phyloP scores from a whole-genome alignment of 306 rosid genomes.

The Psophocarpus tetragonolobus region DNA sequence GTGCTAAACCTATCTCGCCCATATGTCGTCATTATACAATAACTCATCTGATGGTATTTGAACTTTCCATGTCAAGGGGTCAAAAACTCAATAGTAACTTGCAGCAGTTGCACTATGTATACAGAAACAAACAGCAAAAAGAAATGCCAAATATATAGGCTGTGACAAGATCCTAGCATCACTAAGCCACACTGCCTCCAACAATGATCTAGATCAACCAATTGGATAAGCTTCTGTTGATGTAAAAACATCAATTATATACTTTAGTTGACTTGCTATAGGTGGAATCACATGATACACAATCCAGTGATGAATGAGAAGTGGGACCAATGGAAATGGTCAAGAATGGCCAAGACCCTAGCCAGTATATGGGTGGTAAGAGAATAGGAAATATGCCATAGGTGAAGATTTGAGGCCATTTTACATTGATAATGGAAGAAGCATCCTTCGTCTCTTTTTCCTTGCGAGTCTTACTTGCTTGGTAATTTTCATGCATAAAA shows the following conservation, averaged over 20 bases:
- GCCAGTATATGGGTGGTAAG: constrained; percentile 28
- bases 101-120: constrained; percentile 34
- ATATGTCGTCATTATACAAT: constrained; percentile 24
- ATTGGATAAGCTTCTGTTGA: constrained; percentile 37
- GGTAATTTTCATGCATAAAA: constrained; percentile 90
- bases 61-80: constrained; percentile 27
- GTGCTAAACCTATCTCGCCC: constrained; percentile 13
- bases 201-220: constrained; percentile 36
- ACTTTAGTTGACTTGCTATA: constrained; percentile 39
- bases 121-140: constrained; percentile 33
- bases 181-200: constrained; percentile 34
- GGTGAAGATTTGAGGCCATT: constrained; percentile 36
- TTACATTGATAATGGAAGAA: constrained; percentile 98
- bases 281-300: constrained; percentile 39
- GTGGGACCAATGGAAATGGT: constrained; percentile 28
- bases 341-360: constrained; percentile 31
- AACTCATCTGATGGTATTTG: constrained; percentile 26
- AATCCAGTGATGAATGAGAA: constrained; percentile 33
- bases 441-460: constrained; percentile 98
- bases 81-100: constrained; percentile 34
- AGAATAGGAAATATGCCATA: constrained; percentile 32
- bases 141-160: constrained; percentile 32
- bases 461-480: constrained; percentile 95
- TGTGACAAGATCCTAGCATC: constrained; percentile 27
- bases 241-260: constrained; percentile 27